Percentiles rank a stretch among this genome's conserved stretches.
Conservation (phyloP, 441 rosid species). For the Eruca vesicaria region DNA sequence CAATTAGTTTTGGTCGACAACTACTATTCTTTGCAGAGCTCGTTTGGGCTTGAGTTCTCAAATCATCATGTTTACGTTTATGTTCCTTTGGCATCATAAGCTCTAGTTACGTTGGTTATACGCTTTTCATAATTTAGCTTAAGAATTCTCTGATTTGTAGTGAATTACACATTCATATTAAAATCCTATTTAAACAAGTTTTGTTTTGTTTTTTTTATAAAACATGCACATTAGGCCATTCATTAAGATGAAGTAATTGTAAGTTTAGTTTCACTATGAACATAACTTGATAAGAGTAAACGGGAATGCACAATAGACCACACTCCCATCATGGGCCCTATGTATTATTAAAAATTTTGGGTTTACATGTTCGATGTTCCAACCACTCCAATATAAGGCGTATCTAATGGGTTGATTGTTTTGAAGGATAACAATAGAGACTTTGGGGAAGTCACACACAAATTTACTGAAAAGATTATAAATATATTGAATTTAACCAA, state of each 20-base stretch:
- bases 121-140: neutral
- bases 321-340: slow-evolving; percentile 24
- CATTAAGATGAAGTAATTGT: slow-evolving; percentile 3
- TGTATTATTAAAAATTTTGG: slow-evolving; percentile 21
- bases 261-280: slow-evolving; percentile 18
- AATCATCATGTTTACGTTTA: neutral
- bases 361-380: neutral
- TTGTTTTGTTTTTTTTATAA: neutral
- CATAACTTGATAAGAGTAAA: slow-evolving; percentile 10
- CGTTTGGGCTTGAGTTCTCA: neutral
- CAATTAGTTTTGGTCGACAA: neutral
- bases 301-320: slow-evolving; percentile 20
- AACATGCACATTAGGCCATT: slow-evolving; percentile 32
- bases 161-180: neutral
- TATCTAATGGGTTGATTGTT: no score
- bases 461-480: no score
- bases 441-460: no score
- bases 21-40: neutral
- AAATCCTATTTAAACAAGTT: neutral
- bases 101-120: no score
- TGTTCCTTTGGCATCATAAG: neutral
- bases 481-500: no score
- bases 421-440: no score
- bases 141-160: no score
- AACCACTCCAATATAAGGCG: slow-evolving; percentile 18